phyloP scores from a whole-genome alignment of 2,329 filamentous ascomycete genomes.

The Clarireedia homoeocarpa region DNA sequence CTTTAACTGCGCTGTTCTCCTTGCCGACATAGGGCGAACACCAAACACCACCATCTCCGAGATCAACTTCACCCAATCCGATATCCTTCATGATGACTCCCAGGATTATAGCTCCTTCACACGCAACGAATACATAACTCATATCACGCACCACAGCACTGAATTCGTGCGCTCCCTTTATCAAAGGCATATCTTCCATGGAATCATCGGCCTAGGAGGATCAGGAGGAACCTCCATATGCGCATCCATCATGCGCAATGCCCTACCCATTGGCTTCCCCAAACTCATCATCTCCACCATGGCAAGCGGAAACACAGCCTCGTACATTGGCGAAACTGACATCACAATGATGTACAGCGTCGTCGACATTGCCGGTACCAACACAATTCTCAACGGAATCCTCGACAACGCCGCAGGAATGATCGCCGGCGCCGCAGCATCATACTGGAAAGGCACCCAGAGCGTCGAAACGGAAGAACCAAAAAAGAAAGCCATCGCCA shows the following conservation, averaged over 20 bases:
- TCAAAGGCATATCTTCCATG: constrained; percentile 38
- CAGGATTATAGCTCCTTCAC: constrained; percentile 34
- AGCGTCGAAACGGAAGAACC: not conserved
- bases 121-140: constrained; percentile 47
- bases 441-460: constrained; percentile 33
- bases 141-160: constrained; percentile 44
- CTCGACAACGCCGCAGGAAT: constrained; percentile 56
- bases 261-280: constrained; percentile 56
- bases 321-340: constrained; percentile 60
- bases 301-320: constrained; percentile 56
- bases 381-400: constrained; percentile 48
- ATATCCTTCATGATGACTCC: constrained; percentile 33
- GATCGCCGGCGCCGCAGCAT: constrained; percentile 46
- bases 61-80: constrained; percentile 40
- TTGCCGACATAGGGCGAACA: constrained; percentile 49
- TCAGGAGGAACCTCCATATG: constrained; percentile 55
- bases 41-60: constrained; percentile 31
- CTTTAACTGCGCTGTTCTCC: constrained; percentile 29
- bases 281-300: constrained; percentile 66
- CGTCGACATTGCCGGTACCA: constrained; percentile 61
- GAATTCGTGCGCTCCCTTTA: constrained; percentile 35
- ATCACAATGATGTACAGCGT: constrained; percentile 65
- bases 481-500: constrained; percentile 44
- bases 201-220: constrained; percentile 52
- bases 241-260: constrained; percentile 51